phyloP scores from a whole-genome alignment of 2,329 filamentous ascomycete species.

The Aspergillus fructus region DNA sequence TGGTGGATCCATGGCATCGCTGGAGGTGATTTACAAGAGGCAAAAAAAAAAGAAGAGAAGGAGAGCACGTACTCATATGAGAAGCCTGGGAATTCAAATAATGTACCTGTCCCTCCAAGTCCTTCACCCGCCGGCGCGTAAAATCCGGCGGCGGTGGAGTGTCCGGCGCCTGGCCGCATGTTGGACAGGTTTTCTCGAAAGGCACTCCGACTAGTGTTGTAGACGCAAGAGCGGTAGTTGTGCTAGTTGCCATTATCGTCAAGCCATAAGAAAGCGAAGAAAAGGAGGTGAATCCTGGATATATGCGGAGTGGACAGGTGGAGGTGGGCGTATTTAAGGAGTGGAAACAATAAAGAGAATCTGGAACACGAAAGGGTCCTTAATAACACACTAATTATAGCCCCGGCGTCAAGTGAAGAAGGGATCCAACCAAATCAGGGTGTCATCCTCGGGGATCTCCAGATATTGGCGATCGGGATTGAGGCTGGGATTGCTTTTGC shows the following conservation, averaged over 20 bases:
- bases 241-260: constrained; percentile 26
- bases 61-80: constrained; percentile 48
- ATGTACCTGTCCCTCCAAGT: constrained; percentile 57
- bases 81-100: constrained; percentile 53
- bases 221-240: constrained; percentile 25
- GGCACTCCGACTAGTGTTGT: constrained; percentile 33
- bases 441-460: not conserved
- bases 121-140: constrained; percentile 45
- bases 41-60: not conserved
- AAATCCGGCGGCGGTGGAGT: constrained; percentile 23
- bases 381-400: constrained; percentile 2
- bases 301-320: not conserved
- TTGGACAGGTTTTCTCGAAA: constrained; percentile 35
- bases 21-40: not conserved
- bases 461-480: not conserved
- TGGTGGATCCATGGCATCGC: not conserved
- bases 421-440: not conserved
- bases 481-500: not conserved
- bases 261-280: constrained; percentile 5
- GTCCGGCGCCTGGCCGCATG: constrained; percentile 36
- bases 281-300: not conserved
- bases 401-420: not conserved
- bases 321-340: constrained; percentile 1
- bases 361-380: not conserved
- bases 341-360: not conserved